phyloP scores from a whole-genome alignment of 2,329 filamentous ascomycete species.

The Fusarium nisikadoi region DNA sequence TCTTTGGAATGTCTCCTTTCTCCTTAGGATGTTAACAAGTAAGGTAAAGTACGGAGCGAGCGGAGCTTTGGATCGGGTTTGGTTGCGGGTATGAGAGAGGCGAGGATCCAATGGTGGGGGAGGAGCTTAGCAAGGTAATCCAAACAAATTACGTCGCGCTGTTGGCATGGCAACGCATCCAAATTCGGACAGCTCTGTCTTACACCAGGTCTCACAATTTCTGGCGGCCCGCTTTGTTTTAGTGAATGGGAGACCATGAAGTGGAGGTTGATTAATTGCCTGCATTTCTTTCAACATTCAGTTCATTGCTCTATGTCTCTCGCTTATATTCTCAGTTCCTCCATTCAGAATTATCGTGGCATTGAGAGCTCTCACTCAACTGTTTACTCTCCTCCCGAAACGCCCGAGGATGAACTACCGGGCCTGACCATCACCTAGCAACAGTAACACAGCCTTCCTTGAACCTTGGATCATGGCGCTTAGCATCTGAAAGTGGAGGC shows the following conservation, averaged over 20 bases:
- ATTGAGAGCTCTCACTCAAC: neutral
- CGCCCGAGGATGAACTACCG: neutral
- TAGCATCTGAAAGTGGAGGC: conserved; percentile 14
- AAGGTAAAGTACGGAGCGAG: conserved; percentile 28
- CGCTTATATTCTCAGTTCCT: neutral
- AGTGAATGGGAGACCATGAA: conserved; percentile 10
- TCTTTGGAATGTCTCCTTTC: conserved; percentile 12
- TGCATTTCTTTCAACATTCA: conserved; percentile 32
- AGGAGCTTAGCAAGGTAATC: conserved; percentile 13
- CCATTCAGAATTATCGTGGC: neutral
- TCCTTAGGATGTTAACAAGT: conserved; percentile 10
- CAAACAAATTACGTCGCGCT: conserved; percentile 39
- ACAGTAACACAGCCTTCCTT: conserved; percentile 8
- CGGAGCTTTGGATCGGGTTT: conserved; percentile 34
- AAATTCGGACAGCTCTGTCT: conserved; percentile 8
- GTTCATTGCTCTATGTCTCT: neutral
- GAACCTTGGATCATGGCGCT: conserved; percentile 9
- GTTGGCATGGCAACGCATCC: conserved; percentile 30
- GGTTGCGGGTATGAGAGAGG: conserved; percentile 21
- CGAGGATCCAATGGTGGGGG: conserved; percentile 26
- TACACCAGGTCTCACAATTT: conserved; percentile 20
- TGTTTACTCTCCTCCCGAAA: neutral
- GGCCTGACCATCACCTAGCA: conserved; percentile 18
- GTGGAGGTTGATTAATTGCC: conserved; percentile 30
- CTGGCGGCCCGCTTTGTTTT: conserved; percentile 29